phyloP scores from a whole-genome alignment of 108 stramenopile genomes.

The Skeletonema potamos region DNA sequence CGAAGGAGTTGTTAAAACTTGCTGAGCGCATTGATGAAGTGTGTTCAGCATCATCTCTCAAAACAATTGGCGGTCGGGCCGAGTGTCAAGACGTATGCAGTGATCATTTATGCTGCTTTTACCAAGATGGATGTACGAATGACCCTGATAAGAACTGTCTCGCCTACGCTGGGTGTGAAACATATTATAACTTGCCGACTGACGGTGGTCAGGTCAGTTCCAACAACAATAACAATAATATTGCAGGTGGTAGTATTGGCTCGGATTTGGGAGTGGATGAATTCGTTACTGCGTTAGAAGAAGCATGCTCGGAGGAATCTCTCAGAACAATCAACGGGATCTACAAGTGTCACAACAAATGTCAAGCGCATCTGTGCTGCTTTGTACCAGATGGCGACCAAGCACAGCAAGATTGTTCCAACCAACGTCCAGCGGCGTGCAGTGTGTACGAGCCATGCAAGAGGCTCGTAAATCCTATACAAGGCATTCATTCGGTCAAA shows the following conservation, averaged over 20 bases:
- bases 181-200: conserved; percentile 7
- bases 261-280: conserved; percentile 1
- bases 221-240: conserved; percentile 10
- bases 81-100: conserved; percentile 26
- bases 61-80: conserved; percentile 9
- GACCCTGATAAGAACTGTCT: conserved; percentile 31
- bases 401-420: conserved; percentile 1
- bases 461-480: conserved; percentile 3
- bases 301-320: conserved; percentile 14
- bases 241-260: background rate
- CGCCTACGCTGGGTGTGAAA: conserved; percentile 35
- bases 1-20: conserved; percentile 11
- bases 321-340: conserved; percentile 3
- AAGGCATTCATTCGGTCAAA: background rate
- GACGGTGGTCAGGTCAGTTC: background rate
- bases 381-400: background rate
- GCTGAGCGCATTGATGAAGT: conserved; percentile 30
- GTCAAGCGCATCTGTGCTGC: conserved; percentile 17
- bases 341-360: conserved; percentile 17
- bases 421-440: conserved; percentile 2
- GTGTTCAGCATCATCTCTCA: conserved; percentile 11
- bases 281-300: conserved; percentile 4
- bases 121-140: conserved; percentile 24
- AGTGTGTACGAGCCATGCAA: conserved; percentile 15
- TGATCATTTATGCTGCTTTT: conserved; percentile 33